A percentile compares a stretch with the other conserved stretches of the same genome.
Evolutionary conservation across 192 early-diverging fungal species (phyloP).

Genomic region (Linnemannia hyalina): DNA sequence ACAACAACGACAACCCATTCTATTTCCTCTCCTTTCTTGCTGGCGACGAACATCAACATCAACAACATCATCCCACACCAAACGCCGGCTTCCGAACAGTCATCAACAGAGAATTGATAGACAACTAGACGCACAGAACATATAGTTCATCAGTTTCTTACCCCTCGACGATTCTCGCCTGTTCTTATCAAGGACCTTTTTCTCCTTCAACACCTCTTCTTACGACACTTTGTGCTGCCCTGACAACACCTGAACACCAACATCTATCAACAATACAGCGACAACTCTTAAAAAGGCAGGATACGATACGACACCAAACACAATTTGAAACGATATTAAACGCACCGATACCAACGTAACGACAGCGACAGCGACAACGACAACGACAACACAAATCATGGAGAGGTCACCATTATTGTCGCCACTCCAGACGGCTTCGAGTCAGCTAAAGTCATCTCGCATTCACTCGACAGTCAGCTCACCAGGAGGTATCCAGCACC

Average conservation of each 20-base stretch:
- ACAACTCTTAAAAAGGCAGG: background rate
- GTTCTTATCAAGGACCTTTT: background rate
- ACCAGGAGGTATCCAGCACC: conserved; percentile 43
- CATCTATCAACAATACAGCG: background rate
- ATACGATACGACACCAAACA: background rate
- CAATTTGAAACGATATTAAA: background rate
- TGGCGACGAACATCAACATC: background rate
- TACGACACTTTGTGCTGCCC: background rate
- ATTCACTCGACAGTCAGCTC: conserved; percentile 56
- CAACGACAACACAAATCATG: conserved; percentile 16
- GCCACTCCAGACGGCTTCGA: conserved; percentile 45
- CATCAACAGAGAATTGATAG: background rate
- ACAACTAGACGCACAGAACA: background rate
- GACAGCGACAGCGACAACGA: background rate
- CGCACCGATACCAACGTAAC: no score
- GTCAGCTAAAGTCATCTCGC: conserved; percentile 45
- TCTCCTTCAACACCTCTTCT: background rate
- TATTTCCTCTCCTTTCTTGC: background rate
- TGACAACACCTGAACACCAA: background rate
- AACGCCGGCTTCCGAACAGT: background rate
- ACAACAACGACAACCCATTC: background rate
- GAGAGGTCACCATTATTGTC: conserved; percentile 49
- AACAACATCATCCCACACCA: background rate
- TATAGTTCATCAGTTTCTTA: background rate
- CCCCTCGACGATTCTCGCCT: background rate